A percentile compares a stretch with the other conserved stretches of the same genome.
Evolutionary conservation across 371 early-diverging fungal species (phyloP).

Genomic region (Thermomucor indicae-seudaticae): DNA sequence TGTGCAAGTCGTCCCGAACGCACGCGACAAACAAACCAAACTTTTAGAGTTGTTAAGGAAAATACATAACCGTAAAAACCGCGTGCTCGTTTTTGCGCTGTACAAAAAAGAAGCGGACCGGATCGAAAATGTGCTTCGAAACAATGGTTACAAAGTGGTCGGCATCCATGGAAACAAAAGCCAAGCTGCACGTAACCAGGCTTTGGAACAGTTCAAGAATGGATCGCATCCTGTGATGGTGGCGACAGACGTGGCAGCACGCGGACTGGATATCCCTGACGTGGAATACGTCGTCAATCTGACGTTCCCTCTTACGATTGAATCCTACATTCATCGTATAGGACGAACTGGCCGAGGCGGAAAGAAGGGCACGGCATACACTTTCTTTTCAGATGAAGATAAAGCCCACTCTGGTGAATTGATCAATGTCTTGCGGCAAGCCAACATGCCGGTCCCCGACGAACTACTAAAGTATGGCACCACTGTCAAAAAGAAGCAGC

Average conservation of each 20-base stretch:
- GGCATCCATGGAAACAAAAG: conserved; percentile 85
- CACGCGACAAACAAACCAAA: conserved; percentile 74
- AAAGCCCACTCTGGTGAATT: conserved; percentile 86
- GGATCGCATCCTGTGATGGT: conserved; percentile 76
- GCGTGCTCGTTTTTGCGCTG: conserved; percentile 86
- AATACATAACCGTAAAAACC: conserved; percentile 76
- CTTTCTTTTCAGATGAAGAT: conserved; percentile 94
- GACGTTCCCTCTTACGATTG: conserved; percentile 96
- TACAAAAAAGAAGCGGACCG: conserved; percentile 94
- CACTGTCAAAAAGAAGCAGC: conserved; percentile 95
- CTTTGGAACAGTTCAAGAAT: conserved; percentile 69
- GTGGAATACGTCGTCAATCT: conserved; percentile 98
- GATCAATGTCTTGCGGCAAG: conserved; percentile 88
- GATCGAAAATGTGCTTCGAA: conserved; percentile 64
- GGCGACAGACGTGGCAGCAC: conserved; percentile 94
- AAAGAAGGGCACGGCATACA: conserved; percentile 86
- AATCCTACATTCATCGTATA: conserved; percentile 91
- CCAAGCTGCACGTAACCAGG: conserved; percentile 68
- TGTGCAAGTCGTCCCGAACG: conserved; percentile 83
- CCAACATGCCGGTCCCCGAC: conserved; percentile 84
- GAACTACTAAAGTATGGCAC: conserved; percentile 90
- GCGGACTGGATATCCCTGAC: conserved; percentile 96
- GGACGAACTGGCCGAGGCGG: conserved; percentile 98
- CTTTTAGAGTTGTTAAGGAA: conserved; percentile 77
- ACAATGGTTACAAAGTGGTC: conserved; percentile 79